Evolutionary conservation across 177 flowering plant species (phyloP), one percentile per base, ranked within the genome.

Genomic region (Telopea speciosissima): DNA sequence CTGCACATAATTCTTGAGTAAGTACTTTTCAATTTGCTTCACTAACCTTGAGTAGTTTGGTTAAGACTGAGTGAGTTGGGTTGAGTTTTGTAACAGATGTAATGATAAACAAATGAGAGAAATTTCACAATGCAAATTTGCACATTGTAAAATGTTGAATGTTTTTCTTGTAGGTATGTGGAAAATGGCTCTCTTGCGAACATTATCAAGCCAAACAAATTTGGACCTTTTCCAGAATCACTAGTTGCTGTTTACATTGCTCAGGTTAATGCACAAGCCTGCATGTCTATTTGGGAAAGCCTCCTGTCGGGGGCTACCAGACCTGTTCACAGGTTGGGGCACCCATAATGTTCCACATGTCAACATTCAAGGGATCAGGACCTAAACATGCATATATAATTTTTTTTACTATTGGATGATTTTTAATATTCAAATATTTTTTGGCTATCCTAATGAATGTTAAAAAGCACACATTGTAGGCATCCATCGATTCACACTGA

Each of bases 141-240:
- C 49, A 44, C 11, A 10, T 40, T 9, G 6, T 44, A 2, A 44
- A 9, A 44, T 44, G 49, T 9, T 70, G 11, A 19, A 59, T 68
- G 31, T 70, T 13, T 74, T 26, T 72, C 33, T 3, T 72, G 62
- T 72, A 96, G 99, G 82, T 96, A 96, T 84, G 97, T 93, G 78
- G 99, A 96, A 82, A 96, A 96, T 85, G 98, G 99, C 54, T 96
- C 99, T 71, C 97, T 96, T 79, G 99, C 98, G 62, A 93, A 90
- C 81, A 96, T 96, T 68, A 91, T 93, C 65, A 96, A 93, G 85
- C 98, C 99, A 76, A 96, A 86, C 73, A 96, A 96, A 67, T 96
- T 96, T 83, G 99, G 99, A 58, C 98, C 98, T 71, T 90, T 96
- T 76, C 97, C 99, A 40, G 99, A 96, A 78, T 89, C 93, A 6